Percentiles rank a stretch among this genome's conserved stretches.
phyloP scores from a whole-genome alignment of 306 rosid genomes.

The Malus sylvestris region DNA sequence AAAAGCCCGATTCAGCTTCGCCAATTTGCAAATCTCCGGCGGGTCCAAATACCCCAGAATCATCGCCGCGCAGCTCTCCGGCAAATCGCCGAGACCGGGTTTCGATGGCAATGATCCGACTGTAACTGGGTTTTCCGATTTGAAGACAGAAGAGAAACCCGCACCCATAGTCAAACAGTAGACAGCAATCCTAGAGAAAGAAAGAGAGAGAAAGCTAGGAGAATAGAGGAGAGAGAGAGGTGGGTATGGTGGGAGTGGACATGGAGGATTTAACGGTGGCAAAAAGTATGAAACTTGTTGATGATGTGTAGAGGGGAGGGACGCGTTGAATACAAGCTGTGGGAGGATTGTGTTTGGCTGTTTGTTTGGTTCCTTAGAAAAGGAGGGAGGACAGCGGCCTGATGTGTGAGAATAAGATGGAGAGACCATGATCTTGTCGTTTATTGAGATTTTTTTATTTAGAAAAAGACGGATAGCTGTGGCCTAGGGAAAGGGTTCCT shows the following conservation, averaged over 20 bases:
- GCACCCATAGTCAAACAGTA: slow-evolving; percentile 32
- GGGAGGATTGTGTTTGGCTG: slow-evolving; percentile 14
- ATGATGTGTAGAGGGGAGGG: not conserved
- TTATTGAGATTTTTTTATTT: not conserved
- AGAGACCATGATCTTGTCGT: not conserved
- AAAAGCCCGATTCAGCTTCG: slow-evolving; percentile 64
- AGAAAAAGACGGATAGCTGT: not conserved
- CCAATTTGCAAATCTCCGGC: slow-evolving; percentile 64
- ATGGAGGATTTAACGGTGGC: not conserved
- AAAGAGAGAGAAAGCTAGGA: not conserved
- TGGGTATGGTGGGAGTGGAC: not conserved
- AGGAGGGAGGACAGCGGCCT: slow-evolving; percentile 35
- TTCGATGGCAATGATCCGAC: slow-evolving; percentile 14
- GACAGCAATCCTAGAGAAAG: not conserved
- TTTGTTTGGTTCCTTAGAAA: slow-evolving; percentile 40
- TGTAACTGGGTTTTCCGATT: slow-evolving; percentile 5
- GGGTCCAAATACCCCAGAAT: slow-evolving; percentile 66
- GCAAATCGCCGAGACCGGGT: slow-evolving; percentile 60
- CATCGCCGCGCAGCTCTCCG: slow-evolving; percentile 68
- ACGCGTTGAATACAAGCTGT: not conserved
- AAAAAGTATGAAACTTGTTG: not conserved
- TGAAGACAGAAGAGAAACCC: slow-evolving; percentile 29
- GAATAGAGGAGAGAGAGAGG: not conserved
- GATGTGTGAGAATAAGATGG: slow-evolving; percentile 22
- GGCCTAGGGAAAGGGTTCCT: rapidly evolving